Evolutionary conservation across 805 yeast species (phyloP).

Genomic region (Lipomyces kockii): DNA sequence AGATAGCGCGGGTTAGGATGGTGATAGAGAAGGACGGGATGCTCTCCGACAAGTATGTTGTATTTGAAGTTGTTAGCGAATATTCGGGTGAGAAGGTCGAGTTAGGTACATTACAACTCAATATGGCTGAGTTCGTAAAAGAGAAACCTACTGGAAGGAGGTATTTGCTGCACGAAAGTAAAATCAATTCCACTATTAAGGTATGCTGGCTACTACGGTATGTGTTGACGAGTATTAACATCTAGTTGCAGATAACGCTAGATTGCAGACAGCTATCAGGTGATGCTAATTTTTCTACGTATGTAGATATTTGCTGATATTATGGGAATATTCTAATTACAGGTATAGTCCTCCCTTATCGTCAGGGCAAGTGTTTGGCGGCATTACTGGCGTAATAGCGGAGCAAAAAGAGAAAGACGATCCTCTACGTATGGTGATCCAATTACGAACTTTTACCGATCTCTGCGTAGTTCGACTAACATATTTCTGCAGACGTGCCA

Average conservation of each 20-base stretch:
- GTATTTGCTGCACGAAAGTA: slow-evolving; percentile 75
- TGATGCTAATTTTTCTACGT: slow-evolving; percentile 30
- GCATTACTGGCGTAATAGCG: slow-evolving; percentile 52
- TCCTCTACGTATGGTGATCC: slow-evolving; percentile 21
- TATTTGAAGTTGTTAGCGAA: slow-evolving; percentile 54
- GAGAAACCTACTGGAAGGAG: slow-evolving; percentile 60
- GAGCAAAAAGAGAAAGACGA: slow-evolving; percentile 38
- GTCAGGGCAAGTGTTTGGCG: slow-evolving; percentile 54
- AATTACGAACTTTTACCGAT: background rate
- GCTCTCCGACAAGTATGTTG: slow-evolving; percentile 48
- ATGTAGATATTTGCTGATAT: slow-evolving; percentile 8
- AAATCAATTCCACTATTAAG: slow-evolving; percentile 78
- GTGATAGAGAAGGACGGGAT: slow-evolving; percentile 47
- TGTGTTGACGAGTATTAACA: background rate
- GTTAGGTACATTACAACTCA: slow-evolving; percentile 70
- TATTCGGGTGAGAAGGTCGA: slow-evolving; percentile 50
- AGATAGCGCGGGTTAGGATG: slow-evolving; percentile 49
- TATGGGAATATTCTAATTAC: background rate
- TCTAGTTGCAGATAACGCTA: slow-evolving; percentile 17
- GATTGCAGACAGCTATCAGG: slow-evolving; percentile 27
- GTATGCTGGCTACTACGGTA: slow-evolving; percentile 12
- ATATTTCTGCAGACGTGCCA: slow-evolving; percentile 1
- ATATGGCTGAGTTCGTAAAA: slow-evolving; percentile 70
- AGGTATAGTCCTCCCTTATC: slow-evolving; percentile 44
- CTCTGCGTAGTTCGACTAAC: background rate